Percentiles rank a stretch among this genome's conserved stretches.
phyloP scores from a whole-genome alignment of 768 basidiomycete species.

The Serendipita sp. region DNA sequence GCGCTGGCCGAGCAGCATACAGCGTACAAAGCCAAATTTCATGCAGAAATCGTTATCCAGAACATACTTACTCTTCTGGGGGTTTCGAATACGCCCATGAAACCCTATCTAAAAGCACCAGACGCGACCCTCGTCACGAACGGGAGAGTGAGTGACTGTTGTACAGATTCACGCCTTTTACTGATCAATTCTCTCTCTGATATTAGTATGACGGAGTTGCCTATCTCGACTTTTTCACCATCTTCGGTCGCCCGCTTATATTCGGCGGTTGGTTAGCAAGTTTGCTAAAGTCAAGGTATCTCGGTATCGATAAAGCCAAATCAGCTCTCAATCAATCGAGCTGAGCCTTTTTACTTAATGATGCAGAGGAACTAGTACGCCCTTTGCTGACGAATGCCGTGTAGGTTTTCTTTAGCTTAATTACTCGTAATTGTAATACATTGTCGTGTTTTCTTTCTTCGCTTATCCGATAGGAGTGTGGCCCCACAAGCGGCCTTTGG shows the following conservation, averaged over 20 bases:
- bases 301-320: not conserved
- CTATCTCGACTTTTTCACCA: conserved; percentile 24
- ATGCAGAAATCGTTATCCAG: conserved; percentile 28
- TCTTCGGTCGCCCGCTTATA: conserved; percentile 25
- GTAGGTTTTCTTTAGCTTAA: too few relatives aligned
- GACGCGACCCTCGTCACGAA: conserved; percentile 42
- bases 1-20: conserved; percentile 53
- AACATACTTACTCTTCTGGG: conserved; percentile 30
- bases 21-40: conserved; percentile 29
- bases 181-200: too few relatives aligned
- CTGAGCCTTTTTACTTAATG: too few relatives aligned
- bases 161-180: too few relatives aligned
- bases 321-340: not conserved
- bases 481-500: too few relatives aligned
- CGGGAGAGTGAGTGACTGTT: conserved; percentile 35
- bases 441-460: too few relatives aligned
- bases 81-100: conserved; percentile 21
- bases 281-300: conserved; percentile 24
- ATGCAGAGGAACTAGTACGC: too few relatives aligned
- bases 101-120: conserved; percentile 31
- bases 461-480: too few relatives aligned
- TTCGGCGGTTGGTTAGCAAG: conserved; percentile 30
- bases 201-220: conserved; percentile 27
- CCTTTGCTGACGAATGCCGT: too few relatives aligned
- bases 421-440: too few relatives aligned